These are phyloP conservation scores for Nannochloropsis oceanica DNA, from an alignment of 108 stramenopile species.

Conservation along the genomic window DNA sequence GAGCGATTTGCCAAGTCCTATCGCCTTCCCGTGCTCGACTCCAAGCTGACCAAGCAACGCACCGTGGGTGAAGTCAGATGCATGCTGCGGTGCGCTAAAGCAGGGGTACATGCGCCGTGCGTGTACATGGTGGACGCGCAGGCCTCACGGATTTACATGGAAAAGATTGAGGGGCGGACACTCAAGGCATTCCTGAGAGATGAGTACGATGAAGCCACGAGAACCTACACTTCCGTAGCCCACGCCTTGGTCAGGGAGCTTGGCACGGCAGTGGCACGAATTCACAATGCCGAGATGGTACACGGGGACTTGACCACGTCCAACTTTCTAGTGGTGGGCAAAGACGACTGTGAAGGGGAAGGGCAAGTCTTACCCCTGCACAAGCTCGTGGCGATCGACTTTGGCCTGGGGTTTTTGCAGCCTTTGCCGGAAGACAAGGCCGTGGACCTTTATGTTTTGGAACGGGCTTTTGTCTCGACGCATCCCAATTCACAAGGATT, in stretches of 20 bases:
- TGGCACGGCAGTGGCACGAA: conserved; percentile 56
- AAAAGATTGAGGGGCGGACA: conserved; percentile 33
- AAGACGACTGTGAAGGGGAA: neutral
- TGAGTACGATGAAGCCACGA: neutral
- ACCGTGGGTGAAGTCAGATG: conserved; percentile 57
- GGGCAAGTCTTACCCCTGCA: neutral
- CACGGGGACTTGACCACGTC: conserved; percentile 96
- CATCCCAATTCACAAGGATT: conserved; percentile 60
- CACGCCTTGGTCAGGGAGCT: conserved; percentile 30
- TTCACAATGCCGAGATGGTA: conserved; percentile 68
- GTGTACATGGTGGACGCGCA: conserved; percentile 48
- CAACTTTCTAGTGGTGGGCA: conserved; percentile 56
- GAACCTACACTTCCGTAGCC: neutral
- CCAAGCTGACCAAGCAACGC: conserved; percentile 64
- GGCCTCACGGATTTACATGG: conserved; percentile 37
- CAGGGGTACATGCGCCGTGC: conserved; percentile 46
- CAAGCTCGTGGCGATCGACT: conserved; percentile 66
- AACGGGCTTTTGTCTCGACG: conserved; percentile 77
- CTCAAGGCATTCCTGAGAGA: conserved; percentile 27
- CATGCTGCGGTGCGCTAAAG: conserved; percentile 43
- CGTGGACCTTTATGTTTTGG: conserved; percentile 91
- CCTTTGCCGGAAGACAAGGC: conserved; percentile 75
- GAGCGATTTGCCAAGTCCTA: conserved; percentile 86
- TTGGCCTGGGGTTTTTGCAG: conserved; percentile 60
- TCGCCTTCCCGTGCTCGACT: conserved; percentile 75